Conservation (phyloP, 257 asterid genomes). For the Vinca minor region DNA sequence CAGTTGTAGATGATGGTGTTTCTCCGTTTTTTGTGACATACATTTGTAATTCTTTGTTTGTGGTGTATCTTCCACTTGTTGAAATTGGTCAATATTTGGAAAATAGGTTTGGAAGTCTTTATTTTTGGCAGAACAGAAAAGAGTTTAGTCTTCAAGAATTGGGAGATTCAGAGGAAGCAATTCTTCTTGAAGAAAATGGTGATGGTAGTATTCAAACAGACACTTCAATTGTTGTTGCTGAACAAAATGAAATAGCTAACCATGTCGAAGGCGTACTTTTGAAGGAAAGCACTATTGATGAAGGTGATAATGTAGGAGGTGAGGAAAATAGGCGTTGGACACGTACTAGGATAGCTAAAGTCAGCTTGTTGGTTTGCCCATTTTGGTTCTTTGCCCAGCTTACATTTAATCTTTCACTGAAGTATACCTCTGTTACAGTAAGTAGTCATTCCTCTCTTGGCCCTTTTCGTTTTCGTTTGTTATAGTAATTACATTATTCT, state of each 20-base stretch:
- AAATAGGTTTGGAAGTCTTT: constrained; percentile 53
- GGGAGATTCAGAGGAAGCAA: constrained; percentile 41
- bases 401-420: constrained; percentile 82
- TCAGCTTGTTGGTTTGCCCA: constrained; percentile 81
- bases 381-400: constrained; percentile 94
- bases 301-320: constrained; percentile 28
- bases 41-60: constrained; percentile 78
- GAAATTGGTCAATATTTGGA: constrained; percentile 67
- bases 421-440: constrained; percentile 92
- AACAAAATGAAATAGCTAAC: constrained; percentile 13
- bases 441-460: constrained; percentile 20
- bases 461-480: constrained; percentile 1
- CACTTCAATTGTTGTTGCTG: constrained; percentile 14
- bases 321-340: constrained; percentile 95
- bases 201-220: constrained; percentile 16
- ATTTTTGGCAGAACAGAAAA: constrained; percentile 46
- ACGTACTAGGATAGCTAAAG: constrained; percentile 69
- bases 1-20: constrained; percentile 87
- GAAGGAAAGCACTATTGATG: constrained; percentile 11
- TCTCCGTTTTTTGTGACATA: constrained; percentile 87
- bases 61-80: constrained; percentile 70
- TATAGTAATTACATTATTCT: background rate
- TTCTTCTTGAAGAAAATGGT: constrained; percentile 49
- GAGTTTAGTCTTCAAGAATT: constrained; percentile 26
- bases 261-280: constrained; percentile 14